Conservation (phyloP, 2,329 filamentous ascomycete genomes). For the Cyphellophora attinorum region DNA sequence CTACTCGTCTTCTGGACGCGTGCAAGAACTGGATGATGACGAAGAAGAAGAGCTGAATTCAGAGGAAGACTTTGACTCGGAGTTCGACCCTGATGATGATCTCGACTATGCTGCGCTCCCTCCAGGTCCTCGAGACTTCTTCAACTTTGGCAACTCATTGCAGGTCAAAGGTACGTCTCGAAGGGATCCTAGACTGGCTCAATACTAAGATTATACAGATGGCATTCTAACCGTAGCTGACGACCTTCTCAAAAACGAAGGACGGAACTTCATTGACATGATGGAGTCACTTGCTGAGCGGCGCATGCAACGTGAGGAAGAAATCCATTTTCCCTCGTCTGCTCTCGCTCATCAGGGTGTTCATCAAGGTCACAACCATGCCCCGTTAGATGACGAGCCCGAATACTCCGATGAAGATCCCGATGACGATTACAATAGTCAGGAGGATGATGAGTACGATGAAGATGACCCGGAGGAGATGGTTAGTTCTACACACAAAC, state of each 20-base stretch:
- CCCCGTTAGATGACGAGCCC: conserved; percentile 64
- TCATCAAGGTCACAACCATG: conserved; percentile 66
- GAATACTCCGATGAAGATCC: conserved; percentile 72
- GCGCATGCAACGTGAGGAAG: conserved; percentile 92
- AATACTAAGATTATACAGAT: conserved; percentile 45
- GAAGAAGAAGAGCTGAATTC: conserved; percentile 51
- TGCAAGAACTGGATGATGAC: conserved; percentile 48
- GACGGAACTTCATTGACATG: conserved; percentile 99
- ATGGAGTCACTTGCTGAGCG: conserved; percentile 98
- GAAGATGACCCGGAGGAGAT: conserved; percentile 60
- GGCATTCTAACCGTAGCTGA: conserved; percentile 98
- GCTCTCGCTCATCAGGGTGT: conserved; percentile 46
- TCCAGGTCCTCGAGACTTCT: conserved; percentile 71
- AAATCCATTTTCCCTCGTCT: conserved; percentile 61
- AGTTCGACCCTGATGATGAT: conserved; percentile 56
- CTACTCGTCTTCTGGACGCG: conserved; percentile 56
- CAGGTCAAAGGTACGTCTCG: conserved; percentile 67
- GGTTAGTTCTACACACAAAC: conserved; percentile 35
- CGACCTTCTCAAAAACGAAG: conserved; percentile 96
- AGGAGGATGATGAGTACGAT: conserved; percentile 56
- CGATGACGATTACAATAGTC: conserved; percentile 52
- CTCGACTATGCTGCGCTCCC: conserved; percentile 53
- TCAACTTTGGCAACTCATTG: conserved; percentile 94
- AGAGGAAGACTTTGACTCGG: conserved; percentile 64
- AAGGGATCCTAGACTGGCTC: not conserved